Percentiles rank a stretch among this genome's conserved stretches.
These are phyloP conservation scores for Glycine latifolia DNA, from an alignment of 306 rosid species.

Conservation along the genomic window DNA sequence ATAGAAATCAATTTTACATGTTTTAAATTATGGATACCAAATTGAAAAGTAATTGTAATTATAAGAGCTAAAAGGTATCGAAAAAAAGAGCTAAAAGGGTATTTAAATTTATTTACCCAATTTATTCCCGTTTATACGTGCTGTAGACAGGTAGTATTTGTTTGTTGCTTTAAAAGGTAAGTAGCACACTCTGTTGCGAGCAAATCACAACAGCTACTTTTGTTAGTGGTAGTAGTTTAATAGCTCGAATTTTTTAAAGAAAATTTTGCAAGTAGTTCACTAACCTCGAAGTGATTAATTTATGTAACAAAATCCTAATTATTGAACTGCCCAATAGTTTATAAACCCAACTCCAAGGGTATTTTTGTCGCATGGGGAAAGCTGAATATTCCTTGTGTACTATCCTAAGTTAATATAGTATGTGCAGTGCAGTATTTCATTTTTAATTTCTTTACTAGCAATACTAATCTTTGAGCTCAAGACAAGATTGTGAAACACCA, in stretches of 20 bases:
- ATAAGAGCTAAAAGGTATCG: too few relatives aligned
- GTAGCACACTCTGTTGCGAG: background rate
- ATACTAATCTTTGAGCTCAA: background rate
- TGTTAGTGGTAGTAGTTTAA: constrained; percentile 6
- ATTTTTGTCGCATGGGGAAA: constrained; percentile 94
- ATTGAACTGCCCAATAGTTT: constrained; percentile 53
- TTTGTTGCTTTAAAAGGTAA: background rate
- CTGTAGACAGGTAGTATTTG: background rate
- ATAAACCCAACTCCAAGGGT: constrained; percentile 57
- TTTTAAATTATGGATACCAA: too few relatives aligned
- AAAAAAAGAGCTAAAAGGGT: too few relatives aligned
- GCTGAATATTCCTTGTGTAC: constrained; percentile 69
- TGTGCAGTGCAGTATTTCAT: background rate
- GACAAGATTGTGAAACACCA: constrained; percentile 15
- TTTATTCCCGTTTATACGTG: too few relatives aligned
- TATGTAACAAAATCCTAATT: constrained; percentile 37
- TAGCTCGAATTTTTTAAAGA: background rate
- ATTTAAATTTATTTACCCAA: too few relatives aligned
- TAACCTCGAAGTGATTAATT: constrained; percentile 36
- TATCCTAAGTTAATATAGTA: background rate
- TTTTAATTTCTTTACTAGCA: constrained; percentile 11
- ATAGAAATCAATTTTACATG: too few relatives aligned
- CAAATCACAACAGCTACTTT: background rate
- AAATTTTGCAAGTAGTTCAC: constrained; percentile 25
- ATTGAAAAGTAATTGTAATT: too few relatives aligned